Conservation (phyloP, 2,329 filamentous ascomycete species). For the Alternaria ethzedia region DNA sequence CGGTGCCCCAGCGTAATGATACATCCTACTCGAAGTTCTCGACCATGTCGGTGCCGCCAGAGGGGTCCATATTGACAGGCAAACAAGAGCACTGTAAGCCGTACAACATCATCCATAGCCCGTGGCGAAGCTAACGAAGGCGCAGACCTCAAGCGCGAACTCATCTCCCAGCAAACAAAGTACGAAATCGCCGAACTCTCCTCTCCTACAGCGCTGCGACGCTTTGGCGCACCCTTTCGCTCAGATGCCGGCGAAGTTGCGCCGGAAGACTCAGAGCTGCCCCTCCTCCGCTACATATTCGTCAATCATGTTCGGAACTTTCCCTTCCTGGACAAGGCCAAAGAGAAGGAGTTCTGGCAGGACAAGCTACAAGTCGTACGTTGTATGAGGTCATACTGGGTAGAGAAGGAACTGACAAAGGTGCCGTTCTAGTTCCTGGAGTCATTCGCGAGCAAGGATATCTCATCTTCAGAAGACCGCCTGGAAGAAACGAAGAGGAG, state of each 20-base stretch:
- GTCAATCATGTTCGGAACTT: slow-evolving; percentile 98
- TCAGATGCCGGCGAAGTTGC: slow-evolving; percentile 92
- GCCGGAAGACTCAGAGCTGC: slow-evolving; percentile 90
- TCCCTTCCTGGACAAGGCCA: slow-evolving; percentile 93
- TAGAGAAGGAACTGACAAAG: slow-evolving; percentile 23
- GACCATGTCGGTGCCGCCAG: slow-evolving; percentile 56
- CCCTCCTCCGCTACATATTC: slow-evolving; percentile 94
- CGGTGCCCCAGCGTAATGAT: slow-evolving; percentile 29
- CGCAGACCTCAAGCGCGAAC: slow-evolving; percentile 91
- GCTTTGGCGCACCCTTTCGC: slow-evolving; percentile 94
- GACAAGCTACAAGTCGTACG: slow-evolving; percentile 92
- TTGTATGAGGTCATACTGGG: slow-evolving; percentile 35
- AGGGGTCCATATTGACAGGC: slow-evolving; percentile 75
- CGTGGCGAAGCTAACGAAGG: slow-evolving; percentile 8
- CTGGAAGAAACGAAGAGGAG: slow-evolving; percentile 94
- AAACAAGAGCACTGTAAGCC: slow-evolving; percentile 95
- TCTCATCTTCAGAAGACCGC: slow-evolving; percentile 94
- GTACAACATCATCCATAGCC: neutral
- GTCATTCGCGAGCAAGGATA: slow-evolving; percentile 95
- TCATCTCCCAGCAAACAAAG: slow-evolving; percentile 86
- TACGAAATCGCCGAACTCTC: slow-evolving; percentile 92
- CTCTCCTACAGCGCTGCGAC: slow-evolving; percentile 89
- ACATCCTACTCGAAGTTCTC: slow-evolving; percentile 49
- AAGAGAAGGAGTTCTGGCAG: slow-evolving; percentile 99
- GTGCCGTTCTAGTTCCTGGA: slow-evolving; percentile 76